Evolutionary conservation across 805 yeast genomes (phyloP), one percentile per base, ranked within the genome.

Genomic region (Crinitomyces ghanaensis): DNA sequence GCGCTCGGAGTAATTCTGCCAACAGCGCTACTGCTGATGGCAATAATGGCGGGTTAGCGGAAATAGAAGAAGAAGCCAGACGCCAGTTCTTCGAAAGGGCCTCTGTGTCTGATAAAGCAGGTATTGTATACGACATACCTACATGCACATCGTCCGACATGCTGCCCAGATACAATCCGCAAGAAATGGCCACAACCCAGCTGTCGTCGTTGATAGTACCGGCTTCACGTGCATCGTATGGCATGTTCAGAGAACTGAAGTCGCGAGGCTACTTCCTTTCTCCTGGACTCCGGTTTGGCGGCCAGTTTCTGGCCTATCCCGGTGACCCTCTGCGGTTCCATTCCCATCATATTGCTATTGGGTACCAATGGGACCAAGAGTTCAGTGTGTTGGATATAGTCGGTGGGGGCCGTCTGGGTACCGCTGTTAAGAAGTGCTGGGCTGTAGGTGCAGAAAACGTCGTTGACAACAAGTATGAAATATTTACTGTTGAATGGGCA

Each of bases 241-340:
- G 42, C 5, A 49, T 66, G 17, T 77, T 59, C 48, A 53, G 53
- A 32, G 47, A 51, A 34, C 54, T 75, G 22, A 64, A 65, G 36
- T 44, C 49, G 5, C 48, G 51, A 9, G 74, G 70, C 2, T 78
- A 65, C 51, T 71, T 60, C 37, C 44, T 81, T 12, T 66, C 84
- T 20, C 95, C 97, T 0, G 98, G 98, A 0, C 60, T 85, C 20
- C 67, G 94, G 37, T 88, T 86, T 54, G 98, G 98, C 2, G 93
- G 95, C 4, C 74, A 74, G 35, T 85, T 73, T 48, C 70, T 91
- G 37, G 85, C 86, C 2, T 88, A 88, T 43, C 97, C 96, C 0
- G 97, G 96, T 1, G 98, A 88, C 51, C 94, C 97, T 5, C 60
- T 88, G 34, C 56, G 91, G 30, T 91, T 73, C 49, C 98, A 88